Conservation (phyloP, 2,329 filamentous ascomycete genomes). For the Trichophyton verrucosum region DNA sequence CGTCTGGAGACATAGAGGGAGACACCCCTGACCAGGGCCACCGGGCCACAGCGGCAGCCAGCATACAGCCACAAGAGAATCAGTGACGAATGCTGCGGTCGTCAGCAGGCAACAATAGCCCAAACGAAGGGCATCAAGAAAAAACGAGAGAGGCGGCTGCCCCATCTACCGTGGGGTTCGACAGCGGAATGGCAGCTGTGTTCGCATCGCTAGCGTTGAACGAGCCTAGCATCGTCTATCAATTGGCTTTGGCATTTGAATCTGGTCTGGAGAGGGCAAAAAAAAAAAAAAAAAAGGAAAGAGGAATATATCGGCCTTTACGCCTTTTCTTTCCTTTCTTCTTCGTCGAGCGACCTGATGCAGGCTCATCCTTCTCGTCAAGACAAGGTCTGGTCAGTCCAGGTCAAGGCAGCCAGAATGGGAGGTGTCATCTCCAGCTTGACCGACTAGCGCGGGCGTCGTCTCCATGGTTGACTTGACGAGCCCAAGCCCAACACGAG, state of each 20-base stretch:
- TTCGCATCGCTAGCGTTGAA: neutral
- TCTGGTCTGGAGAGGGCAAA: neutral
- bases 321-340: too few relatives aligned
- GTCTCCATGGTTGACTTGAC: neutral
- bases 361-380: too few relatives aligned
- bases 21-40: neutral
- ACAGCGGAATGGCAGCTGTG: neutral
- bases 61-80: neutral
- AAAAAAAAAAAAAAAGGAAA: neutral
- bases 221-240: neutral
- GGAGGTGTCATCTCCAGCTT: too few relatives aligned
- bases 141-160: neutral
- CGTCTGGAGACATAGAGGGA: neutral
- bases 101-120: neutral
- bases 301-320: neutral
- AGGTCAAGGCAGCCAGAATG: too few relatives aligned
- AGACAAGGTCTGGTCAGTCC: too few relatives aligned
- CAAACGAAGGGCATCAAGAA: neutral
- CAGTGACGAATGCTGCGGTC: neutral
- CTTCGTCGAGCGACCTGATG: too few relatives aligned
- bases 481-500: neutral
- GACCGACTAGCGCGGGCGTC: neutral
- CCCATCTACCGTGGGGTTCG: neutral
- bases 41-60: neutral
- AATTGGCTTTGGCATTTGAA: neutral